Evolutionary conservation across 2,329 filamentous ascomycete genomes (phyloP), one percentile per base, ranked within the genome.

Genomic region (Fusarium clavum): DNA sequence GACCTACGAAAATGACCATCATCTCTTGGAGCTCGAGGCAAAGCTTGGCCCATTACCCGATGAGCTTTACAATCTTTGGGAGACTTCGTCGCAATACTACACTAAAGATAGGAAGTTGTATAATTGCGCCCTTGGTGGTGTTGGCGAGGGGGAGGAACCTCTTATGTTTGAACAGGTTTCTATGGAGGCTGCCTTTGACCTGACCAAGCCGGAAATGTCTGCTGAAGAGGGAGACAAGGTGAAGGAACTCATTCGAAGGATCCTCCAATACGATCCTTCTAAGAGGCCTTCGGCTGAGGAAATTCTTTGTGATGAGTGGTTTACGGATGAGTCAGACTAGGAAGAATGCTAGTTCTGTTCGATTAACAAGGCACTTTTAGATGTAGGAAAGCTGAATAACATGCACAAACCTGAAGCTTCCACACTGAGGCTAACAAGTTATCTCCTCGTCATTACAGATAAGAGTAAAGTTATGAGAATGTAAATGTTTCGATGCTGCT

Each of bases 171-270:
- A 38, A n/a, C 9, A 29, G 5, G 2, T 10, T 2, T 52, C 55
- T 11, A 61, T 67, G 61, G 64, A 65, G 51, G 40, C 64, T n/a
- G n/a, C 47, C 2, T 67, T 67, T 3, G 64, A 67, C 18, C 14
- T 60, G 11, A 18, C 45, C 3, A 8, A 3, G 1, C 56, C 49
- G 2, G 55, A 67, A 3, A 1, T 65, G 6, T 29, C 11, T 3
- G 14, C 14, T 11, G 51, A 61, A 1, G 64, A 67, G 8, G 61
- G 49, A 6, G 22, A 13, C 3, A 30, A 48, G n/a, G 24, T 65
- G 0, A 67, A 67, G 32, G 44, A 22, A 6, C 34, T 61, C 0
- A 6, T 59, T 8, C 54, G 54, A 8, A 3, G 25, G 0, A 61
- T 53, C 5, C 40, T 60, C 0, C 46, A 62, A n/a, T 62, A 62